Percentiles rank a stretch among this genome's conserved stretches.
Conservation (phyloP, 345 rosid genomes). For the Eucalyptus pumila region DNA sequence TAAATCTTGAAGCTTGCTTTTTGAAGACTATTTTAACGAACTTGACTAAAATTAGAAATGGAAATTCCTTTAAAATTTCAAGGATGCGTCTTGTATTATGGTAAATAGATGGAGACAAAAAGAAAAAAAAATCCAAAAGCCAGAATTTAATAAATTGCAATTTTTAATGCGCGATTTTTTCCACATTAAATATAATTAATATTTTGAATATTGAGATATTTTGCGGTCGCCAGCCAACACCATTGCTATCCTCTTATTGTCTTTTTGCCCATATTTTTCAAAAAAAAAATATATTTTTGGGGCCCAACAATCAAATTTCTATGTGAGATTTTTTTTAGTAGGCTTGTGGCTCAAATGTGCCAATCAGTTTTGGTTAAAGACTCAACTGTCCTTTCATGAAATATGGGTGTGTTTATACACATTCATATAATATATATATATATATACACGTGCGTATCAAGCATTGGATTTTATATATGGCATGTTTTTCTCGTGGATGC, state of each 20-base stretch:
- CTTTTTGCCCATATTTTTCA: neutral
- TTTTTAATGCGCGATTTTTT: neutral
- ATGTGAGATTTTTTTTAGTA: neutral
- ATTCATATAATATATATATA: no score
- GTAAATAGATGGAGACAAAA: neutral
- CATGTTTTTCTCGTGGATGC: neutral
- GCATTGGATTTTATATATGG: neutral
- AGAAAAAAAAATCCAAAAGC: neutral
- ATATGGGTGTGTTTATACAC: neutral
- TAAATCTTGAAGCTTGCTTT: neutral
- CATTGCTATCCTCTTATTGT: neutral
- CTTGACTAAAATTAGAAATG: neutral
- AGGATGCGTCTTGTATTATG: neutral
- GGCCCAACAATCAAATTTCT: neutral
- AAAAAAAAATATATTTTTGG: no score
- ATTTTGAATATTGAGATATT: neutral
- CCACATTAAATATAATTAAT: neutral
- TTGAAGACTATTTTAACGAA: neutral
- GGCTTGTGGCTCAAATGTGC: neutral
- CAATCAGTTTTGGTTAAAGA: neutral
- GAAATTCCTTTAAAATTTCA: neutral
- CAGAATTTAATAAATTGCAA: neutral
- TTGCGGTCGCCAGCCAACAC: rapidly evolving
- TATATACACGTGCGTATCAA: neutral
- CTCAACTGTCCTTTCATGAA: neutral